Conservation (phyloP, 2,329 filamentous ascomycete genomes). For the Bipolaris zeicola region DNA sequence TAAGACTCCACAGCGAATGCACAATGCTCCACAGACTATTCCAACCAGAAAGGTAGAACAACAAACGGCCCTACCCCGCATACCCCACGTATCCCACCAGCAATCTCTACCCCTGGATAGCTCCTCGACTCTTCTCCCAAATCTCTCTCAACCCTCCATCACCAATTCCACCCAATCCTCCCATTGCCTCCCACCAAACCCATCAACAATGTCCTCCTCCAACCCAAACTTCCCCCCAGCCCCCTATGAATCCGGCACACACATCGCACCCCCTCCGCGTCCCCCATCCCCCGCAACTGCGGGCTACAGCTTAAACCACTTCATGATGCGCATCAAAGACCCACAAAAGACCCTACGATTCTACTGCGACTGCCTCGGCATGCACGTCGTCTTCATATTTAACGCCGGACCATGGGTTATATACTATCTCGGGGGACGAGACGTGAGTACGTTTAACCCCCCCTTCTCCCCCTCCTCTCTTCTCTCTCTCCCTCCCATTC, state of each 20-base stretch:
- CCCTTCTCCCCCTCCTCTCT: too few species aligned
- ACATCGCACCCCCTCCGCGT: slow-evolving; percentile 35
- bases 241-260: slow-evolving; percentile 28
- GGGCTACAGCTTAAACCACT: slow-evolving; percentile 40
- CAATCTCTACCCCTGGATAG: not conserved
- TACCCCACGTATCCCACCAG: slow-evolving; percentile 14
- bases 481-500: too few species aligned
- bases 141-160: not conserved
- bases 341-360: slow-evolving; percentile 35
- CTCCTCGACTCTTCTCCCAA: too few species aligned
- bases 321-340: slow-evolving; percentile 44
- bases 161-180: not conserved
- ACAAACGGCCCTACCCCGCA: slow-evolving; percentile 9
- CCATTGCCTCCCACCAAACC: not conserved
- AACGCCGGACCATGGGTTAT: slow-evolving; percentile 44
- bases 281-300: slow-evolving; percentile 32
- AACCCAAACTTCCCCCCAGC: slow-evolving; percentile 29
- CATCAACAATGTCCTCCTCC: slow-evolving; percentile 8
- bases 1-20: not conserved
- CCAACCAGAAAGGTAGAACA: too few species aligned
- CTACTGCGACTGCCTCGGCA: slow-evolving; percentile 43
- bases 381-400: slow-evolving; percentile 45
- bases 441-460: slow-evolving; percentile 18
- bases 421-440: slow-evolving; percentile 42
- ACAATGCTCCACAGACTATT: too few species aligned